Evolutionary conservation across 129 eudicot genomes (phyloP).

Genomic region (Deinandra increscens): DNA sequence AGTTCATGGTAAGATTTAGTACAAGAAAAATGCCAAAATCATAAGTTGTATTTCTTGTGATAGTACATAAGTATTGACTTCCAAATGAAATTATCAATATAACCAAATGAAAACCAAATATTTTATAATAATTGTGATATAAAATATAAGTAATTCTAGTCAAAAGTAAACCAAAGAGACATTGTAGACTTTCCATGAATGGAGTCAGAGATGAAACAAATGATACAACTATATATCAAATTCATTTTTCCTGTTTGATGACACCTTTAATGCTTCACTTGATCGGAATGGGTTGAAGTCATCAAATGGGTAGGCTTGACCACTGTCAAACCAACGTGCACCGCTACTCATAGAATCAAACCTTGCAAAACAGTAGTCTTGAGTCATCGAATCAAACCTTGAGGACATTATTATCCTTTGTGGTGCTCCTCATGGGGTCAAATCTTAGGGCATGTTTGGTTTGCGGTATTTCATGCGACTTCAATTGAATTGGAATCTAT

Average conservation of each 20-base stretch:
- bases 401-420: conserved; percentile 56
- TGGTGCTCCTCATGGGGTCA: conserved; percentile 58
- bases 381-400: conserved; percentile 48
- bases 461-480: neutral
- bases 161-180: conserved; percentile 24
- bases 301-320: conserved; percentile 68
- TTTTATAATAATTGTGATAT: no score
- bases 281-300: conserved; percentile 87
- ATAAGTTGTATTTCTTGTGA: no score
- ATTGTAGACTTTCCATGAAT: neutral
- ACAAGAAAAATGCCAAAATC: no score
- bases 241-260: conserved; percentile 56
- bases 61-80: no score
- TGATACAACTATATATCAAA: conserved; percentile 68
- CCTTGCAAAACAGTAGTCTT: conserved; percentile 35
- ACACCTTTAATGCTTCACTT: conserved; percentile 80
- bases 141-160: conserved; percentile 5
- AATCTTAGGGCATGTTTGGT: conserved; percentile 48
- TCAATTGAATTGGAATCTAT: no score
- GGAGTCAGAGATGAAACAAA: conserved; percentile 1
- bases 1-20: neutral
- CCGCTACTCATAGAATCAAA: conserved; percentile 70
- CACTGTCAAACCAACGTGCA: conserved; percentile 52
- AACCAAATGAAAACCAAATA: neutral
- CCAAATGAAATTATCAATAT: no score